Base-by-base conservation (phyloP, 371 early-diverging fungal species). In the Amoeboaphelidium protococcarum region DNA sequence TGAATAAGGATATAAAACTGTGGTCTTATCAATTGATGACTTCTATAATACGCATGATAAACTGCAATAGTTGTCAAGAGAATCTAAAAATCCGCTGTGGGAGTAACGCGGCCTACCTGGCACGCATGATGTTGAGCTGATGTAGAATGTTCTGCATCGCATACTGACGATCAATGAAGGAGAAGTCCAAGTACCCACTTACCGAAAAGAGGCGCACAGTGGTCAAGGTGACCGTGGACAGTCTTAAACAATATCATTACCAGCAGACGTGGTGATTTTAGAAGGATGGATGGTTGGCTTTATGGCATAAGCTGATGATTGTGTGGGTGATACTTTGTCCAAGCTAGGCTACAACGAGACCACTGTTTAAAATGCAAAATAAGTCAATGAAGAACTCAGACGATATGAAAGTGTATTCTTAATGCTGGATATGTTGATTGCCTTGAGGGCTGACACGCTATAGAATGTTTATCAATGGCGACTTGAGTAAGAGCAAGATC, bases 231-330 rank as follows among this genome's bases (percentile, higher is more conserved):
- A 92, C 49, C 72, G 85, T 12, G 24, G 65, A 3, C 67, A 69
- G 1, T 25, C 42, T 23, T 31, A 50, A 1, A 43, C 70, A 22
- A 87, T 86, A 87, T 56, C 54, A 2, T 42, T 58, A 0, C 80
- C 82, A 0, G 51, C 76, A 26, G 76, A 87, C 51, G 68, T 90
- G 22, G 64, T 92, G 3, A 50, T 92, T 23, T 76, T 90, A 51
- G 94, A 92, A 59, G 94, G 94, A 0, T 92, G 94, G 89, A 78
- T 72, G 50, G 55, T 86, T 16, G 94, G 91, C 0, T 92, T 87
- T 56, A 74, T 71, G 23, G 58, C 76, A 1, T 57, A 81, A 19
- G 52, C 41, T 13, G 43, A 24, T 12, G 20, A 55, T 13, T 47
- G 55, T 0, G 40, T 51, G 2, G 53, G 55, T 21, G 51, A 45